Percentiles rank a stretch among this genome's conserved stretches.
Conservation (phyloP, 345 rosid genomes). For the Tarenaya hassleriana region DNA sequence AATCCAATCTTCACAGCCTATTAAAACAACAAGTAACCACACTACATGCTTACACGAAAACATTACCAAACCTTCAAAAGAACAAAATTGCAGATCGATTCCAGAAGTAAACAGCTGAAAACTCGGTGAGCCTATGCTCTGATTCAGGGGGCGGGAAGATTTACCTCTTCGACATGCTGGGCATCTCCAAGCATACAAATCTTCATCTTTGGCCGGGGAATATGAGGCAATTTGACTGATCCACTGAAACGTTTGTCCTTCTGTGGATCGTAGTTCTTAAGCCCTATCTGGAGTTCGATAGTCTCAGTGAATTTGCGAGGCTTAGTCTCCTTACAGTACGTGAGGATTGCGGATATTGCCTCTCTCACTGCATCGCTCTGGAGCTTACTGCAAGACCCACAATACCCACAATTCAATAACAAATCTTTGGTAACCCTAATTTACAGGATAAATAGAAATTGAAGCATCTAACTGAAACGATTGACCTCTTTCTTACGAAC, state of each 20-base stretch:
- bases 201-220: slow-evolving; percentile 62
- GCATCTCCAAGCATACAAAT: slow-evolving; percentile 76
- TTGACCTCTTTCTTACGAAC: too few relatives aligned
- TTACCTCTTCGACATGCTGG: slow-evolving; percentile 58
- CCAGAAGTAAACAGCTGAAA: neutral
- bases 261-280: slow-evolving; percentile 91
- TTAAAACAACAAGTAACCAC: neutral
- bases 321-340: slow-evolving; percentile 50
- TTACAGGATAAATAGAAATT: neutral
- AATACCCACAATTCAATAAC: neutral
- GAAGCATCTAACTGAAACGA: neutral
- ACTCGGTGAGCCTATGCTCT: slow-evolving; percentile 52
- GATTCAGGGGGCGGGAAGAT: neutral
- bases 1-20: slow-evolving; percentile 70
- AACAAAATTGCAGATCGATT: neutral
- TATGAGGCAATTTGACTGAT: slow-evolving; percentile 61
- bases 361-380: slow-evolving; percentile 82
- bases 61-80: neutral
- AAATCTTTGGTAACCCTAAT: neutral
- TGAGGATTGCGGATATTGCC: slow-evolving; percentile 54
- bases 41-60: neutral
- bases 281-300: slow-evolving; percentile 88
- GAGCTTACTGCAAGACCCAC: slow-evolving; percentile 65
- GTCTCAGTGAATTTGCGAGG: slow-evolving; percentile 77
- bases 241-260: slow-evolving; percentile 96